Percentiles rank a stretch among this genome's conserved stretches.
phyloP scores from a whole-genome alignment of 2,329 filamentous ascomycete species.

The Parafenestella ontariensis region DNA sequence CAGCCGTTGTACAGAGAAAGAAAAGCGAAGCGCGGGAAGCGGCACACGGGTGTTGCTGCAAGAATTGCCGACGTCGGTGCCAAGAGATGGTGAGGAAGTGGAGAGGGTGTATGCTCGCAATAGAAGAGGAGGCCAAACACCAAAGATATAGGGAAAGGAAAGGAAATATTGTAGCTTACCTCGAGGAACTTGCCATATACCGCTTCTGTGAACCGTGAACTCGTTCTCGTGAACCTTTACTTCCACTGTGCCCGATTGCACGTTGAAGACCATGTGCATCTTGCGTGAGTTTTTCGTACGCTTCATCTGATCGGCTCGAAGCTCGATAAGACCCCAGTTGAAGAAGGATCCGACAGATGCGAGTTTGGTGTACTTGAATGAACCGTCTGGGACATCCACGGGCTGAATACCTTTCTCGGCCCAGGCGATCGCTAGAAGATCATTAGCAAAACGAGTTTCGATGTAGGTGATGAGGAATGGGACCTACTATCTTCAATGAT shows the following conservation, averaged over 20 bases:
- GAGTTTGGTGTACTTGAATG: conserved; percentile 89
- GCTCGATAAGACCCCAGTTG: conserved; percentile 86
- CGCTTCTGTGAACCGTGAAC: conserved; percentile 86
- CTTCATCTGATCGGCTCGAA: conserved; percentile 84
- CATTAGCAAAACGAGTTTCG: conserved; percentile 21
- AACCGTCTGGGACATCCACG: conserved; percentile 66
- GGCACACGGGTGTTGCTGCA: background rate
- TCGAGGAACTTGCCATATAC: conserved; percentile 93
- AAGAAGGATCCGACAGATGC: conserved; percentile 69
- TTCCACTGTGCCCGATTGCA: conserved; percentile 80
- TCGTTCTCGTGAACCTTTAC: conserved; percentile 77
- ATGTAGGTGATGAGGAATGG: background rate
- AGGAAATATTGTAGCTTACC: conserved; percentile 67
- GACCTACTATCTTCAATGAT: conserved; percentile 51
- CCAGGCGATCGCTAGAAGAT: conserved; percentile 64
- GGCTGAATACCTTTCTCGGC: conserved; percentile 64
- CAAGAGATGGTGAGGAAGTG: background rate
- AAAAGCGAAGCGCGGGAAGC: background rate
- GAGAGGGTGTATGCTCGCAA: background rate
- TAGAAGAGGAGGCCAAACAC: background rate
- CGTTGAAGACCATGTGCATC: conserved; percentile 98
- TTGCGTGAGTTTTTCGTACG: conserved; percentile 88
- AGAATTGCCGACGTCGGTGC: background rate
- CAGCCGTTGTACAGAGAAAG: conserved; percentile 36
- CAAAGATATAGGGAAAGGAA: conserved; percentile 7